phyloP scores from a whole-genome alignment of 1,284 basidiomycete species.

The Marasmius oreades region DNA sequence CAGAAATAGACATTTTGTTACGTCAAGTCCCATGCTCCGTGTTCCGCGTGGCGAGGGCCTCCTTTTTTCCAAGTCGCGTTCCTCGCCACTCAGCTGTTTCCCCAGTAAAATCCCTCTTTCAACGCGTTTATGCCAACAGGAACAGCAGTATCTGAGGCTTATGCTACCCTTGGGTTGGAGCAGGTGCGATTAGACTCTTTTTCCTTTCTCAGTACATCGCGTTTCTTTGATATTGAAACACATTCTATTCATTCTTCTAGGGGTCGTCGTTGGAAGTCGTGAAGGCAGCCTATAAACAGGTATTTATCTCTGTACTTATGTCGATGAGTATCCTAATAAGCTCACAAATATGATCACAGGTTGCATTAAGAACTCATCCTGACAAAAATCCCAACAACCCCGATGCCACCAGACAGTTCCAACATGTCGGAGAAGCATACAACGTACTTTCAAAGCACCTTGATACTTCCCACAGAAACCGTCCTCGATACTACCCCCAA shows the following conservation, averaged over 20 bases:
- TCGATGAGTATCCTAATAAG: conserved; percentile 3
- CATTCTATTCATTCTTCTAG: conserved; percentile 30
- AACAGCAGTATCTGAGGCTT: conserved; percentile 44
- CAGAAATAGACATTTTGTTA: too few relatives aligned
- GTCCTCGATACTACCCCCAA: conserved; percentile 21
- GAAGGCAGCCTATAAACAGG: conserved; percentile 66
- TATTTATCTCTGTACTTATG: conserved; percentile 21
- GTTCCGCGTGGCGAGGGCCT: too few relatives aligned
- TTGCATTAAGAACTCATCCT: conserved; percentile 66
- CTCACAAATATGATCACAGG: conserved; percentile 29
- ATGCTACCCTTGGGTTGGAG: conserved; percentile 53
- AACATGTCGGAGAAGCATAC: conserved; percentile 66
- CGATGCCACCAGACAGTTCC: conserved; percentile 65
- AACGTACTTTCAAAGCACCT: conserved; percentile 53
- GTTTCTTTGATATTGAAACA: conserved; percentile 9
- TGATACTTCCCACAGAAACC: conserved; percentile 30
- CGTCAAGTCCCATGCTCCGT: too few relatives aligned
- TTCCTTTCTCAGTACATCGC: neutral
- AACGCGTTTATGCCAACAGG: conserved; percentile 34
- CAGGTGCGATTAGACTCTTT: conserved; percentile 34
- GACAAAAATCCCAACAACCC: conserved; percentile 68
- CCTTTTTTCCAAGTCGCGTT: too few relatives aligned
- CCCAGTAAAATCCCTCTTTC: neutral
- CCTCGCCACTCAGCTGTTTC: too few relatives aligned
- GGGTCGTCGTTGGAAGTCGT: conserved; percentile 58